phyloP scores from a whole-genome alignment of 2,329 filamentous ascomycete species.

The Plectosphaerella sp. region DNA sequence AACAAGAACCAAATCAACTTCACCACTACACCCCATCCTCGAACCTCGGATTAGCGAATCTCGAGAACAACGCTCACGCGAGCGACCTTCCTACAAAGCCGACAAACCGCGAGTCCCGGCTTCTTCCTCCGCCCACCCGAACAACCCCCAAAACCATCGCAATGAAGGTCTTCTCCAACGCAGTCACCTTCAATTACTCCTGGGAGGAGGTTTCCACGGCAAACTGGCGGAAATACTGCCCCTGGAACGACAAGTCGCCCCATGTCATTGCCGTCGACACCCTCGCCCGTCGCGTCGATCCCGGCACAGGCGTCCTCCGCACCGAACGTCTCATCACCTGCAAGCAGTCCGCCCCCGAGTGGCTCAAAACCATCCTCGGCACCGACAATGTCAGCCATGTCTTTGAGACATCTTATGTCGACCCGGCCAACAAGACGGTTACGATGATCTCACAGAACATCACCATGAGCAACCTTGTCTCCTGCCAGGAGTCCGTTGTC shows the following conservation, averaged over 20 bases:
- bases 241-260: constrained; percentile 98
- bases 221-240: constrained; percentile 98
- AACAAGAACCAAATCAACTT: background rate
- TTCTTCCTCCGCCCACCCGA: background rate
- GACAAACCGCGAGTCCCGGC: background rate
- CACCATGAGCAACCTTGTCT: constrained; percentile 86
- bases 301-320: constrained; percentile 53
- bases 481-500: constrained; percentile 86
- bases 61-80: background rate
- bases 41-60: background rate
- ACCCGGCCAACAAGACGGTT: constrained; percentile 76
- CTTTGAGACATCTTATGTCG: constrained; percentile 94
- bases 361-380: constrained; percentile 77
- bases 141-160: constrained; percentile 16
- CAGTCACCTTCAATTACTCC: constrained; percentile 90
- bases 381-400: constrained; percentile 76
- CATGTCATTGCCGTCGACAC: constrained; percentile 97
- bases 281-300: constrained; percentile 62
- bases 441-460: constrained; percentile 97
- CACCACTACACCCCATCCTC: background rate
- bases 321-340: constrained; percentile 61
- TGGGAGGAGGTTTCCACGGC: constrained; percentile 97
- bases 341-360: constrained; percentile 65
- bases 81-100: background rate
- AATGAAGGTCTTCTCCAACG: constrained; percentile 96